Evolutionary conservation across 2,329 filamentous ascomycete genomes (phyloP).

Genomic region (Neopestalotiopsis sp.): DNA sequence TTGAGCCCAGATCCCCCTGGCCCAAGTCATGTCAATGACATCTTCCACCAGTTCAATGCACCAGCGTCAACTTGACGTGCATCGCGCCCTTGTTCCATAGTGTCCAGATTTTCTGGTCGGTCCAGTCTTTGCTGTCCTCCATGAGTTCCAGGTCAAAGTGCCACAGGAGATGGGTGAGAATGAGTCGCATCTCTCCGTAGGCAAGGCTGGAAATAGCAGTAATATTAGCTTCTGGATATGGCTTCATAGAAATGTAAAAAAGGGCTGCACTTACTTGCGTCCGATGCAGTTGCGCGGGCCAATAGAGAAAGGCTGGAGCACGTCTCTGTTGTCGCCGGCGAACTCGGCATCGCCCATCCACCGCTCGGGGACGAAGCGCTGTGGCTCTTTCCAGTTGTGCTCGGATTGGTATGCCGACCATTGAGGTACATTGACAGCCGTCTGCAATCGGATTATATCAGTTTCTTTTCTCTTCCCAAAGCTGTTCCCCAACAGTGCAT

Average conservation of each 20-base stretch:
- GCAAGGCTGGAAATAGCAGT: not conserved
- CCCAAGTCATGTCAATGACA: not conserved
- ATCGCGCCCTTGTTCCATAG: conserved; percentile 5
- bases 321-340: conserved; percentile 14
- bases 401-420: conserved; percentile 47
- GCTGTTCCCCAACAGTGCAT: too few species aligned
- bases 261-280: conserved; percentile 22
- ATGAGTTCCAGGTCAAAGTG: conserved; percentile 14
- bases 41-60: not conserved
- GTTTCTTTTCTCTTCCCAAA: too few species aligned
- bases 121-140: not conserved
- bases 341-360: conserved; percentile 16
- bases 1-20: too few species aligned
- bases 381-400: conserved; percentile 49
- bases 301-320: conserved; percentile 16
- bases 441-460: not conserved
- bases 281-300: conserved; percentile 20
- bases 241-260: too few species aligned
- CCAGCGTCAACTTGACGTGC: conserved; percentile 3
- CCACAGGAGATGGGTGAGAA: not conserved
- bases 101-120: not conserved
- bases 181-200: conserved; percentile 8
- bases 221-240: too few species aligned
- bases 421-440: conserved; percentile 48
- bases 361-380: conserved; percentile 40